Evolutionary conservation across 352 stramenopile species (phyloP).

Genomic region (Pythium phragmiticola): DNA sequence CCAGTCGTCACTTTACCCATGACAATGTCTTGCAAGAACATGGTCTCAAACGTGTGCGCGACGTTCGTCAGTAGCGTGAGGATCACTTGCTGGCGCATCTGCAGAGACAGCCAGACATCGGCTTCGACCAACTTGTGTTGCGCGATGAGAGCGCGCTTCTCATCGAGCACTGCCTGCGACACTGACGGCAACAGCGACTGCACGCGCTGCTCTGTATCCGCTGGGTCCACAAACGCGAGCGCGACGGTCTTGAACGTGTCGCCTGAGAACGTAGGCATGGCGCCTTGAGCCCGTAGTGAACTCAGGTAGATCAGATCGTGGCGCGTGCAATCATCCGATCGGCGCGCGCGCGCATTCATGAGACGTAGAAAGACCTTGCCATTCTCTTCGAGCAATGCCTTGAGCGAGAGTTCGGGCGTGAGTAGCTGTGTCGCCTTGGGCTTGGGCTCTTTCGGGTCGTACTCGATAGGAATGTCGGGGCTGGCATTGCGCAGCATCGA

Average conservation of each 20-base stretch:
- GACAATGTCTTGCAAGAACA: constrained; percentile 77
- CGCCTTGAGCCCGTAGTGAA: constrained; percentile 50
- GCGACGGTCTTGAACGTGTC: constrained; percentile 75
- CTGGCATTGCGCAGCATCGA: constrained; percentile 77
- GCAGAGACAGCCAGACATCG: constrained; percentile 81
- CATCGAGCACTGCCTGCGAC: constrained; percentile 45
- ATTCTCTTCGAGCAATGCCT: constrained; percentile 74
- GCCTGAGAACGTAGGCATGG: constrained; percentile 87
- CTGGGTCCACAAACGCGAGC: constrained; percentile 75
- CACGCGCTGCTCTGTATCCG: constrained; percentile 71
- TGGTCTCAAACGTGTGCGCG: constrained; percentile 80
- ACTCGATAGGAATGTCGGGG: constrained; percentile 69
- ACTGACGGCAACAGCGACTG: constrained; percentile 74
- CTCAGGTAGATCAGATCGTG: constrained; percentile 74
- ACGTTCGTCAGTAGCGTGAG: constrained; percentile 80
- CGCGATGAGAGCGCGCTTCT: constrained; percentile 67
- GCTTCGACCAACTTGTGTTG: constrained; percentile 78
- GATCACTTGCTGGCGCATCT: constrained; percentile 85
- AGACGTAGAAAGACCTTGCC: constrained; percentile 75
- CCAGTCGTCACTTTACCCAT: constrained; percentile 54
- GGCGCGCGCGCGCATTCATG: constrained; percentile 71
- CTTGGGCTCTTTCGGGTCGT: constrained; percentile 42
- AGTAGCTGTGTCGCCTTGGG: constrained; percentile 68
- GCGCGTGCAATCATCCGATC: constrained; percentile 66
- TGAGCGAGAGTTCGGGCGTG: constrained; percentile 69